Evolutionary conservation across 2,329 filamentous ascomycete genomes (phyloP).

Genomic region (Pseudogymnoascus sp.): DNA sequence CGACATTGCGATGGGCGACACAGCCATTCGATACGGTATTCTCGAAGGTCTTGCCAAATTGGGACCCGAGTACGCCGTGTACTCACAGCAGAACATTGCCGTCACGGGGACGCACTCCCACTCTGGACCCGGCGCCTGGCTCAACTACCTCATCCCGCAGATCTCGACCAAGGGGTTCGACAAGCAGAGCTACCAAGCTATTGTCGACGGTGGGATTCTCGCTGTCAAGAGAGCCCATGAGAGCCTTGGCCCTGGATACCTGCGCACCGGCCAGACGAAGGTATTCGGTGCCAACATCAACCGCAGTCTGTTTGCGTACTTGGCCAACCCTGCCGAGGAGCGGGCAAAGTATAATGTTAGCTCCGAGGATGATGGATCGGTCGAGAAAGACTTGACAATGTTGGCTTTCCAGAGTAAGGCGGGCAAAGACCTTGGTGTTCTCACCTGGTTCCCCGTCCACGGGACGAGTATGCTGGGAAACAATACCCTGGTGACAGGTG

Average conservation of each 20-base stretch:
- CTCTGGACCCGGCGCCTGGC: conserved; percentile 82
- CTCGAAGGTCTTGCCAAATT: conserved; percentile 62
- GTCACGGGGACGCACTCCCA: conserved; percentile 92
- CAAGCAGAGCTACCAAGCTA: conserved; percentile 77
- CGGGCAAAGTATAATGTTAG: conserved; percentile 55
- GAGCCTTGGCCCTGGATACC: conserved; percentile 54
- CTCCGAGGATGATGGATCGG: conserved; percentile 44
- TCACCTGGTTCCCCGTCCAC: conserved; percentile 90
- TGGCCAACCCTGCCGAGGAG: conserved; percentile 74
- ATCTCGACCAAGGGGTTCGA: conserved; percentile 83
- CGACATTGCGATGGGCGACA: conserved; percentile 82
- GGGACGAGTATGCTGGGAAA: conserved; percentile 87
- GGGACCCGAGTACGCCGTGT: conserved; percentile 65
- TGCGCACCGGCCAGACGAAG: conserved; percentile 62
- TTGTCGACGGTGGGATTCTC: conserved; percentile 75
- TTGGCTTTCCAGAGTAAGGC: conserved; percentile 71
- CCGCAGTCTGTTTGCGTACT: conserved; percentile 78
- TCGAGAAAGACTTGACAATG: conserved; percentile 72
- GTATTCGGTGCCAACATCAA: conserved; percentile 78
- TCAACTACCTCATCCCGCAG: conserved; percentile 89
- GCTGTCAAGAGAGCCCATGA: conserved; percentile 78
- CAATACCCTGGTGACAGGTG: conserved; percentile 84
- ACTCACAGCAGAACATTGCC: conserved; percentile 74
- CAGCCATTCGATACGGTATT: conserved; percentile 80
- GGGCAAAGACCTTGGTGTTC: conserved; percentile 66